Evolutionary conservation across 768 basidiomycete genomes (phyloP).

Genomic region (Russula vinacea): DNA sequence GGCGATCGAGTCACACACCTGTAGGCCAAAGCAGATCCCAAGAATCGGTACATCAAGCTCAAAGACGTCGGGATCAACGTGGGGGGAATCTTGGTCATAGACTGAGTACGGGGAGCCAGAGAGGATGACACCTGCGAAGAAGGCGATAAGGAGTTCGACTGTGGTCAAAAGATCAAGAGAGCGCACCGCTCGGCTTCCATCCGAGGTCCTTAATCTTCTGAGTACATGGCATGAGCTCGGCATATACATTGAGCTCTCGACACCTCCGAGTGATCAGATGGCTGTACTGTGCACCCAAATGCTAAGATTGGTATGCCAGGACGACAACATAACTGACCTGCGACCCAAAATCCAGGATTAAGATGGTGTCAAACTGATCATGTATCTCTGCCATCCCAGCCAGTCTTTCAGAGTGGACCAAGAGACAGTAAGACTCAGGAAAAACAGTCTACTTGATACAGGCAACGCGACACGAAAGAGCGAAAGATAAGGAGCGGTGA

Average conservation of each 20-base stretch:
- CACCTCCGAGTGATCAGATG: slow-evolving; percentile 97
- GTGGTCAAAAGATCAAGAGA: slow-evolving; percentile 31
- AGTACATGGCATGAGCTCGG: slow-evolving; percentile 96
- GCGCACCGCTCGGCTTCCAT: slow-evolving; percentile 90
- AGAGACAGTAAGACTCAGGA: background rate
- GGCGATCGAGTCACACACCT: slow-evolving; percentile 48
- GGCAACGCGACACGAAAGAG: background rate
- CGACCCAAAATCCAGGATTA: slow-evolving; percentile 96
- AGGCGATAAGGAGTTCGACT: background rate
- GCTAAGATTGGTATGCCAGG: slow-evolving; percentile 16
- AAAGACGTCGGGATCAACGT: slow-evolving; percentile 90
- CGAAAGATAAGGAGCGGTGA: background rate
- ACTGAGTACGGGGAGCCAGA: slow-evolving; percentile 99
- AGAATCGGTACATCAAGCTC: slow-evolving; percentile 85
- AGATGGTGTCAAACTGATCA: slow-evolving; percentile 91
- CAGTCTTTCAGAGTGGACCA: background rate
- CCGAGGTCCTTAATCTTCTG: slow-evolving; percentile 80
- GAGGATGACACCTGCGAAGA: slow-evolving; percentile 76
- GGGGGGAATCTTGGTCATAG: slow-evolving; percentile 88
- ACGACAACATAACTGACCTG: slow-evolving; percentile 53
- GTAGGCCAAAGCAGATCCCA: slow-evolving; percentile 96
- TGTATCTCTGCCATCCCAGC: slow-evolving; percentile 78
- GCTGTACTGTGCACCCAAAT: slow-evolving; percentile 63
- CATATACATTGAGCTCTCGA: slow-evolving; percentile 95
- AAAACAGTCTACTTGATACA: background rate